A percentile compares a stretch with the other conserved stretches of the same genome.
These are phyloP conservation scores for Hypoxylon lienhwacheense DNA, from an alignment of 495 filamentous ascomycete genomes.

Conservation along the genomic window DNA sequence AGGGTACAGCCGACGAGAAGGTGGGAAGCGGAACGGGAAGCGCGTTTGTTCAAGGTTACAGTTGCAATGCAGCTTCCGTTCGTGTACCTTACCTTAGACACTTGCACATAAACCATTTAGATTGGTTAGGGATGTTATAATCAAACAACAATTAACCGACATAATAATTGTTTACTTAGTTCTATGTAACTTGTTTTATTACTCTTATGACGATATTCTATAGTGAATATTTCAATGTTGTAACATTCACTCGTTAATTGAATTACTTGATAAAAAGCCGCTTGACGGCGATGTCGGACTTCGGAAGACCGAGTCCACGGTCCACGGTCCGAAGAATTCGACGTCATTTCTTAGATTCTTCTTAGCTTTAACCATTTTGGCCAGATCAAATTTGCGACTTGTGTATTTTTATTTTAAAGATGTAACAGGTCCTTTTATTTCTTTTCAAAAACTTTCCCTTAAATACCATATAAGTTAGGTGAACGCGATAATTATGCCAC, in stretches of 20 bases:
- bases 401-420: not conserved
- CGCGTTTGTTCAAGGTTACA: conserved; percentile 2
- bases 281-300: conserved; percentile 30
- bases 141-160: too few relatives aligned
- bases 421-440: conserved; percentile 1
- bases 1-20: too few relatives aligned
- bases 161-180: too few relatives aligned
- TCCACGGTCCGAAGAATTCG: conserved; percentile 14
- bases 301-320: conserved; percentile 20
- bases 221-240: not conserved
- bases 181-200: too few relatives aligned
- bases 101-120: not conserved
- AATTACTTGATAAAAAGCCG: not conserved
- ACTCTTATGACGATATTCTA: too few relatives aligned
- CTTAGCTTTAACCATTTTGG: not conserved
- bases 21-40: conserved; percentile 1
- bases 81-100: not conserved
- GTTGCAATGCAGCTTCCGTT: not conserved
- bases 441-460: too few relatives aligned
- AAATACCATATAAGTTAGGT: too few relatives aligned
- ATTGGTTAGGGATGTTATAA: too few relatives aligned
- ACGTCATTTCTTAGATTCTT: conserved; percentile 23
- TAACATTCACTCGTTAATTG: not conserved
- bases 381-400: too few relatives aligned
- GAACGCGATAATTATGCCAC: conserved; percentile 15